These are phyloP conservation scores for Talaromyces sp. DNA, from an alignment of 2,329 filamentous ascomycete species.

Conservation along the genomic window DNA sequence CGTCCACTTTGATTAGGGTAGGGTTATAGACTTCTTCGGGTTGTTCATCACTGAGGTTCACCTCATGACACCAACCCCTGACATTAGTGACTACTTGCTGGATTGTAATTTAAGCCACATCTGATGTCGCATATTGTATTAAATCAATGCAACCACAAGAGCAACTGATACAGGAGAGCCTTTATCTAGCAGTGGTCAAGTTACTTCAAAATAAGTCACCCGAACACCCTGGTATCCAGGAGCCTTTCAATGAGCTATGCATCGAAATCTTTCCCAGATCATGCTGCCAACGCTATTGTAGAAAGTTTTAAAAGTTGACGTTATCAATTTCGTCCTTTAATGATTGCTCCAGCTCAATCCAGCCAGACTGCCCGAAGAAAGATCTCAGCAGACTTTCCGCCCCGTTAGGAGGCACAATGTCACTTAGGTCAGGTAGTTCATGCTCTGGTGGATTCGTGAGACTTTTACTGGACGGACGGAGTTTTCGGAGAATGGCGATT, in stretches of 20 bases:
- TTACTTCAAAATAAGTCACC: neutral
- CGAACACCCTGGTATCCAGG: too few species aligned
- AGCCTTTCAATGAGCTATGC: too few species aligned
- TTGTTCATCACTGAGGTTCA: neutral
- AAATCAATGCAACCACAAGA: neutral
- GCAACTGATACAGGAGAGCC: neutral
- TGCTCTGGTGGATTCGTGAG: slow-evolving; percentile 33
- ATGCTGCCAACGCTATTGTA: neutral
- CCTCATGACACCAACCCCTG: too few species aligned
- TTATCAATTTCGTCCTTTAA: slow-evolving; percentile 14
- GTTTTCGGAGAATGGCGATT: slow-evolving; percentile 38
- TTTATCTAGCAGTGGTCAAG: neutral
- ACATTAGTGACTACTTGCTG: neutral
- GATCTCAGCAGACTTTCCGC: slow-evolving; percentile 31
- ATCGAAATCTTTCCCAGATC: neutral
- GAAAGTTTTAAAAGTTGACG: neutral
- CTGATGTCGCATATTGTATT: neutral
- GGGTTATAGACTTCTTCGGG: neutral
- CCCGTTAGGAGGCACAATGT: slow-evolving; percentile 26
- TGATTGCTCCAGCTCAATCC: slow-evolving; percentile 30
- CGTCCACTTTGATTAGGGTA: neutral
- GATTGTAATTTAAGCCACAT: neutral
- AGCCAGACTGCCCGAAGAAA: slow-evolving; percentile 31
- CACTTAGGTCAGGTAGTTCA: slow-evolving; percentile 28
- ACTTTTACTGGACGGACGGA: slow-evolving; percentile 39